Conservation (phyloP, 108 stramenopile genomes). For the Craspedostauros australis region DNA sequence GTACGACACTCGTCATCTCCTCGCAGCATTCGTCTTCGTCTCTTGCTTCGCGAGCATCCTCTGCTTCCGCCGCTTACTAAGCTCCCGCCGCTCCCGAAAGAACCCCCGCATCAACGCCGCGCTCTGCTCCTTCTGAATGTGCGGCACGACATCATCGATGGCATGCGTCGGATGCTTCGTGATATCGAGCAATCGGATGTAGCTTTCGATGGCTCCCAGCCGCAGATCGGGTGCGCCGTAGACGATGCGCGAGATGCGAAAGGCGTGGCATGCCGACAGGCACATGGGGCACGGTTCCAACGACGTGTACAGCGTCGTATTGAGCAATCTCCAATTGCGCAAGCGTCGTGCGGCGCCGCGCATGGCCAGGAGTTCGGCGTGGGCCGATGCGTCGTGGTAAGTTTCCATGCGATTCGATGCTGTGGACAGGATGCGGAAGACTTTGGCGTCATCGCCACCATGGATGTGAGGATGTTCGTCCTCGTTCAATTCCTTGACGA, state of each 20-base stretch:
- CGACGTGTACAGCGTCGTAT: slow-evolving; percentile 76
- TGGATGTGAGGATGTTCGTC: slow-evolving; percentile 2
- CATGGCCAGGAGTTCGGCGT: slow-evolving; percentile 78
- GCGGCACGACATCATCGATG: slow-evolving; percentile 48
- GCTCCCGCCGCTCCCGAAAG: too few species aligned
- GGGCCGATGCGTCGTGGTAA: slow-evolving; percentile 73
- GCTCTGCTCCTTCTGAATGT: slow-evolving; percentile 54
- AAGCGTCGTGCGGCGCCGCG: slow-evolving; percentile 44
- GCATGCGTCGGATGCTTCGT: slow-evolving; percentile 77
- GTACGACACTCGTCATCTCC: too few species aligned
- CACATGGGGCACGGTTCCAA: slow-evolving; percentile 90
- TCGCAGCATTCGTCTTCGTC: too few species aligned
- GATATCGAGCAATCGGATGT: slow-evolving; percentile 55
- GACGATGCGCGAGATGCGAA: slow-evolving; percentile 68
- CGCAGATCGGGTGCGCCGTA: slow-evolving; percentile 79
- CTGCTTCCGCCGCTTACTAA: too few species aligned
- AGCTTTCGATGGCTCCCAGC: slow-evolving; percentile 69
- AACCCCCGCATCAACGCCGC: slow-evolving; percentile 59
- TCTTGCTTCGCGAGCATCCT: too few species aligned
- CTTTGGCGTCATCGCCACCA: neutral
- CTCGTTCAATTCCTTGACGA: slow-evolving; percentile 37
- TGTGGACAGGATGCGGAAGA: slow-evolving; percentile 40
- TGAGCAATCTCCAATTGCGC: slow-evolving; percentile 74
- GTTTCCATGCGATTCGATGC: slow-evolving; percentile 77
- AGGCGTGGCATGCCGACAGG: slow-evolving; percentile 76